Conservation (phyloP, 2,329 filamentous ascomycete species). For the Ceratocystis papillata region DNA sequence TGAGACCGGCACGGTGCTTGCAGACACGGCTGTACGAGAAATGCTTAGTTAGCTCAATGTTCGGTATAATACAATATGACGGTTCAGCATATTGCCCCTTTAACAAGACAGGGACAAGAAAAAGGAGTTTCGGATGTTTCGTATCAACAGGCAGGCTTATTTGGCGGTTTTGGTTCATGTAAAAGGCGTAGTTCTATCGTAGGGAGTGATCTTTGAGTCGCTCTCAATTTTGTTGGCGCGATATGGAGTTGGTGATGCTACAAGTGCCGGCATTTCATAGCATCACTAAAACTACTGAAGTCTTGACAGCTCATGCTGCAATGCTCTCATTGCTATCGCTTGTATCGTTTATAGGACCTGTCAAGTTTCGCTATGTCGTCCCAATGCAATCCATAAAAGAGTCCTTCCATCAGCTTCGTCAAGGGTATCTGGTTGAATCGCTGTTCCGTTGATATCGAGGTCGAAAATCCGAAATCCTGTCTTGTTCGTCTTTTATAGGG, state of each 20-base stretch:
- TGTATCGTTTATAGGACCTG: no score
- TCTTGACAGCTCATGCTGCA: no score
- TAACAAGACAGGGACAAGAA: slow-evolving; percentile 10
- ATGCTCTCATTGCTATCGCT: no score
- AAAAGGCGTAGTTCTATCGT: not conserved
- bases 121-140: slow-evolving; percentile 49
- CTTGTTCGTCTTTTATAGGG: no score
- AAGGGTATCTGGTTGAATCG: no score
- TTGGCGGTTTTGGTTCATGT: not conserved
- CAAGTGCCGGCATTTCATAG: no score
- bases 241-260: not conserved
- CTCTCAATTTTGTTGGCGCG: not conserved
- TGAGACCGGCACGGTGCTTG: slow-evolving; percentile 96
- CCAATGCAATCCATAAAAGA: no score
- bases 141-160: not conserved
- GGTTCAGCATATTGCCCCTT: not conserved
- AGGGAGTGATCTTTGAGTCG: not conserved
- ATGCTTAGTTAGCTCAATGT: slow-evolving; percentile 17
- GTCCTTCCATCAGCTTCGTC: no score
- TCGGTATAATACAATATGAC: not conserved
- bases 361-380: no score
- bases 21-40: slow-evolving; percentile 46
- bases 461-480: no score
- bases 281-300: no score
- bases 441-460: no score